Evolutionary conservation across 805 yeast genomes (phyloP), one percentile per base, ranked within the genome.

Genomic region (Pichia pseudocactophila): DNA sequence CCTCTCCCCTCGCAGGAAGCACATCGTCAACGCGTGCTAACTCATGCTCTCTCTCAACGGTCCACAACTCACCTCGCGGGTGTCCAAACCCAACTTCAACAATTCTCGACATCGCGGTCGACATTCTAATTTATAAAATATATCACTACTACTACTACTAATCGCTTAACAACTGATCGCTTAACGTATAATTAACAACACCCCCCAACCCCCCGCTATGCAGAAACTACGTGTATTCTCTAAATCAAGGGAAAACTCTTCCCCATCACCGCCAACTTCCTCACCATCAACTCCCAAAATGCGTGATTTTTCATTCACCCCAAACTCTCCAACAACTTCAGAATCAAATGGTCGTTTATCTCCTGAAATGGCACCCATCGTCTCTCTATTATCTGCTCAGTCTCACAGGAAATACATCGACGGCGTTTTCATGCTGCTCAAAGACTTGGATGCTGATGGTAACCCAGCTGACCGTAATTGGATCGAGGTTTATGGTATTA

Each of bases 401-500:
- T 62, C 78, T 0, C 86, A 81, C 56, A 71, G 95, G 47, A 71
- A 86, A 36, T 84, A 84, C 61, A 69, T 72, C 47, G 92, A 82
- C 52, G 92, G 90, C 41, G 76, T 80, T 2, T 77, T 84, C 55
- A 75, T 82, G 82, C 62, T 84, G 8, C 66, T 82, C 47, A 78
- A 80, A 51, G 90, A 83, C 52, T 65, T 84, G 51, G 78, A 80
- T 55, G 76, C 84, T 20, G 96, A 90, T 51, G 98, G 98, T 8
- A 74, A 80, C 43, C 89, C 96, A 0, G 79, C 82, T 0, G 84
- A 81, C 39, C 70, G 97, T 36, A 72, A 73, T 53, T 92, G 98
- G 98, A 71, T 73, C 42, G 96, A 92, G 63, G 96, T 89, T 19
- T 92, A 84, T 59, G 97, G 95, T 35, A 86, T 85, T 13, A 67